These are phyloP conservation scores for Lipomyces yarrowii DNA, from an alignment of 1,139 yeast genomes.

Conservation along the genomic window DNA sequence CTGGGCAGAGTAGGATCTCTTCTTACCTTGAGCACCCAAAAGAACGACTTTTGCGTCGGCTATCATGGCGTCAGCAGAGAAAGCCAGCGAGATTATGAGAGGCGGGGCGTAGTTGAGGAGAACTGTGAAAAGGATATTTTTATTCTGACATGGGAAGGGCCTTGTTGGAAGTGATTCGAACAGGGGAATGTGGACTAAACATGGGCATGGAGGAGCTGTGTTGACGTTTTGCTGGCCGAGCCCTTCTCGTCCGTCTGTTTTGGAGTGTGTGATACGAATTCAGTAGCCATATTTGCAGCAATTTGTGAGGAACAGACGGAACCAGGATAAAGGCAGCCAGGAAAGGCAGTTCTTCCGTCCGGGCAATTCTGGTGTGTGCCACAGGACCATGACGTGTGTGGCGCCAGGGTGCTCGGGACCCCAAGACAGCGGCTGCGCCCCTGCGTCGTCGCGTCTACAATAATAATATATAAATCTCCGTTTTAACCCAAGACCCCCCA, in stretches of 20 bases:
- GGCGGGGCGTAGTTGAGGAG: background rate
- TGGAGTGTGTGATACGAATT: background rate
- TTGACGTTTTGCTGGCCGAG: background rate
- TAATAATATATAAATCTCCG: background rate
- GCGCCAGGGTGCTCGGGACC: background rate
- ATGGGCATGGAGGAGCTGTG: background rate
- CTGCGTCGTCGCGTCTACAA: background rate
- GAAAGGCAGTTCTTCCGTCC: background rate
- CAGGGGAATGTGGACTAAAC: background rate
- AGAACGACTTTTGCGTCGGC: conserved; percentile 46
- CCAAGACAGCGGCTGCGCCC: background rate
- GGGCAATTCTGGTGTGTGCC: background rate
- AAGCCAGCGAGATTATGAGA: background rate
- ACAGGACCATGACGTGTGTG: background rate
- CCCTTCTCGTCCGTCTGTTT: background rate
- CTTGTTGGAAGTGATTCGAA: background rate
- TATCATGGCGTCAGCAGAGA: conserved; percentile 35
- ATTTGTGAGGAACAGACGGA: background rate
- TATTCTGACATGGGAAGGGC: conserved; percentile 4
- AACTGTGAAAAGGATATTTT: background rate
- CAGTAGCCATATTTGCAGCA: background rate
- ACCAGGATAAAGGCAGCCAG: background rate
- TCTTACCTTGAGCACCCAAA: conserved; percentile 44
- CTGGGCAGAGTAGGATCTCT: background rate
- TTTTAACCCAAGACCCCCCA: background rate